Evolutionary conservation across 768 basidiomycete species (phyloP).

Genomic region (Mycena alexandri): DNA sequence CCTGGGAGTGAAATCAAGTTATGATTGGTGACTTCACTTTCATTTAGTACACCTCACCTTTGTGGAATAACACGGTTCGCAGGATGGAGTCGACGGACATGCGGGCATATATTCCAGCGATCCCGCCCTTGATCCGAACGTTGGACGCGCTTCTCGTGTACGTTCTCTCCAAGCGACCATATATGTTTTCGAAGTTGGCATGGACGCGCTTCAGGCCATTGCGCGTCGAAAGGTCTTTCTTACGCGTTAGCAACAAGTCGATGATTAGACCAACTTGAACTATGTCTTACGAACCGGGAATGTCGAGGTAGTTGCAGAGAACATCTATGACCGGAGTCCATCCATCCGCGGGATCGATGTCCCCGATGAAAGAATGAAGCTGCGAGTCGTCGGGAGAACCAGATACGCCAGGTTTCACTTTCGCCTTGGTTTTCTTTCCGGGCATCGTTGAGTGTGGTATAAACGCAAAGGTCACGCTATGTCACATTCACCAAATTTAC

Average conservation of each 20-base stretch:
- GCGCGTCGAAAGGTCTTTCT: slow-evolving; percentile 65
- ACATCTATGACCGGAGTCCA: slow-evolving; percentile 63
- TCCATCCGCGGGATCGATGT: slow-evolving; percentile 61
- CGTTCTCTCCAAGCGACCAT: slow-evolving; percentile 61
- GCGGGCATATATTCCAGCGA: slow-evolving; percentile 72
- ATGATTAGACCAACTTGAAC: background rate
- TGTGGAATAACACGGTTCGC: slow-evolving; percentile 68
- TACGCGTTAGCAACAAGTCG: background rate
- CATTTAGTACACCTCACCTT: slow-evolving; percentile 53
- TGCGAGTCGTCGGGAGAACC: slow-evolving; percentile 5
- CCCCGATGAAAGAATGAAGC: slow-evolving; percentile 50
- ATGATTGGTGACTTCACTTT: background rate
- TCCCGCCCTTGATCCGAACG: slow-evolving; percentile 65
- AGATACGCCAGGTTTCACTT: slow-evolving; percentile 10
- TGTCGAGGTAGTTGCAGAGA: slow-evolving; percentile 62
- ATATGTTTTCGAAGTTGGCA: slow-evolving; percentile 66
- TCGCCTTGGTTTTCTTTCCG: slow-evolving; percentile 35
- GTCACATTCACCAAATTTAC: too few species aligned
- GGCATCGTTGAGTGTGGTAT: background rate
- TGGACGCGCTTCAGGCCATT: slow-evolving; percentile 76
- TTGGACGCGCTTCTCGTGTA: slow-evolving; percentile 59
- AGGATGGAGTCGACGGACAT: slow-evolving; percentile 73
- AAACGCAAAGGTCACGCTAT: background rate
- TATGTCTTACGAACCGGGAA: slow-evolving; percentile 60
- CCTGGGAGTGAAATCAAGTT: slow-evolving; percentile 49